Evolutionary conservation across 352 stramenopile genomes (phyloP).

Genomic region (Pythium brachiatum): DNA sequence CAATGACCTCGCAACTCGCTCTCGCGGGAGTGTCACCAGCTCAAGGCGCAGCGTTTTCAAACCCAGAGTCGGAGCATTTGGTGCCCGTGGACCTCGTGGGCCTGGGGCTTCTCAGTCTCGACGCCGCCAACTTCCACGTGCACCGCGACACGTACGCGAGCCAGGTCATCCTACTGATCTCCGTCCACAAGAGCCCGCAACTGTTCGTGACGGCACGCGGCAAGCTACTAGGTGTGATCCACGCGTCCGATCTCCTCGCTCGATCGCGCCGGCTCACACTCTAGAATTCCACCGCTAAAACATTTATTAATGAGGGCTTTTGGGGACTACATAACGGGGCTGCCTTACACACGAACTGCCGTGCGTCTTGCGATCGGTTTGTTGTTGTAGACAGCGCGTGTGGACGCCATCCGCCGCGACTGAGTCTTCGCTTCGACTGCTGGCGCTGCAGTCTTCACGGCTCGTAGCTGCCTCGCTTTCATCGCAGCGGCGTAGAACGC

Average conservation of each 20-base stretch:
- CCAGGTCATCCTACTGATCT: constrained; percentile 77
- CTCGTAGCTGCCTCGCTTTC: constrained; percentile 43
- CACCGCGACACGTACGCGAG: constrained; percentile 64
- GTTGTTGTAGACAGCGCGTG: background rate
- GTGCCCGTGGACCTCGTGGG: constrained; percentile 54
- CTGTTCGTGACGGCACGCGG: constrained; percentile 73
- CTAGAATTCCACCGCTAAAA: constrained; percentile 14
- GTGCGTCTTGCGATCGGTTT: background rate
- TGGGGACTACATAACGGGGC: no score
- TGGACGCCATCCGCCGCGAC: background rate
- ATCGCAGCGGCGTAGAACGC: constrained; percentile 70
- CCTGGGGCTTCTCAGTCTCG: constrained; percentile 56
- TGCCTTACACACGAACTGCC: background rate
- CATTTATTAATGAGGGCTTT: no score
- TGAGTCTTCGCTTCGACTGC: background rate
- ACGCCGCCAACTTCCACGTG: constrained; percentile 67
- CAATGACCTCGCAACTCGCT: constrained; percentile 25
- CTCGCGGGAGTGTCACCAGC: constrained; percentile 24
- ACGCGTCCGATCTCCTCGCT: constrained; percentile 64
- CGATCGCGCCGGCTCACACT: constrained; percentile 60
- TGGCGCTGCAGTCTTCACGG: background rate
- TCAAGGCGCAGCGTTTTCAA: constrained; percentile 34
- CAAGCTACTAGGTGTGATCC: constrained; percentile 69
- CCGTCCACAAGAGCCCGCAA: constrained; percentile 72
- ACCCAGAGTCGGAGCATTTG: constrained; percentile 27